Percentiles rank a stretch among this genome's conserved stretches.
Evolutionary conservation across 306 rosid species (phyloP).

Genomic region (Pyrus pyrifolia): DNA sequence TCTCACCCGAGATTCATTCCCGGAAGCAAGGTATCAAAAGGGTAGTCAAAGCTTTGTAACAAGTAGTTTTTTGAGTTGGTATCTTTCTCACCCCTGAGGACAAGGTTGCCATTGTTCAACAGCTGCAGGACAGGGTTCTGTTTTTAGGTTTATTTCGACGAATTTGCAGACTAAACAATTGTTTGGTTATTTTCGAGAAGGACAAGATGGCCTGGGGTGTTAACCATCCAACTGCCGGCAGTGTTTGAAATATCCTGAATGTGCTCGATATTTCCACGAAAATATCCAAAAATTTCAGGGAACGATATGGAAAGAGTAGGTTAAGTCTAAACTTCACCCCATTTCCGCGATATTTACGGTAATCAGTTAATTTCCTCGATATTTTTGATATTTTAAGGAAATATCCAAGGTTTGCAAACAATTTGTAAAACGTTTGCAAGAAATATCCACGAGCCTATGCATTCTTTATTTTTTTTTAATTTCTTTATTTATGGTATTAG

Average conservation of each 20-base stretch:
- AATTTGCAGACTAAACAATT: constrained; percentile 33
- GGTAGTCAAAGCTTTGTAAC: constrained; percentile 42
- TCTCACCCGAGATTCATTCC: constrained; percentile 52
- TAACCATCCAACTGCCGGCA: constrained; percentile 18
- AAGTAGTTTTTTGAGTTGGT: neutral
- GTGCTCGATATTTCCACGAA: too few species aligned
- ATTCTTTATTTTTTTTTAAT: too few species aligned
- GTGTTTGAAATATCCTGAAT: neutral
- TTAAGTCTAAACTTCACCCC: too few species aligned
- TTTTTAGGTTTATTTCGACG: constrained; percentile 8
- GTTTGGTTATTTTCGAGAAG: constrained; percentile 13
- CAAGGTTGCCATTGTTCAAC: constrained; percentile 44
- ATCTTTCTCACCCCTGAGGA: constrained; percentile 22
- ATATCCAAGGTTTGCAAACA: too few species aligned
- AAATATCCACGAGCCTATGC: too few species aligned
- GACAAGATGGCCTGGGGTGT: constrained; percentile 21
- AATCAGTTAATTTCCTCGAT: too few species aligned
- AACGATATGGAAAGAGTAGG: too few species aligned
- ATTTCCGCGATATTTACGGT: too few species aligned
- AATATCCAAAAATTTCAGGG: too few species aligned
- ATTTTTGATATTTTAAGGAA: too few species aligned
- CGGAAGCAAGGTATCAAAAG: constrained; percentile 29
- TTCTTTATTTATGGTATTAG: too few species aligned
- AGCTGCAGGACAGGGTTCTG: constrained; percentile 23
- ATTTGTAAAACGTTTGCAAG: too few species aligned